Conservation (phyloP, 441 rosid genomes). For the Brassica balearica region DNA sequence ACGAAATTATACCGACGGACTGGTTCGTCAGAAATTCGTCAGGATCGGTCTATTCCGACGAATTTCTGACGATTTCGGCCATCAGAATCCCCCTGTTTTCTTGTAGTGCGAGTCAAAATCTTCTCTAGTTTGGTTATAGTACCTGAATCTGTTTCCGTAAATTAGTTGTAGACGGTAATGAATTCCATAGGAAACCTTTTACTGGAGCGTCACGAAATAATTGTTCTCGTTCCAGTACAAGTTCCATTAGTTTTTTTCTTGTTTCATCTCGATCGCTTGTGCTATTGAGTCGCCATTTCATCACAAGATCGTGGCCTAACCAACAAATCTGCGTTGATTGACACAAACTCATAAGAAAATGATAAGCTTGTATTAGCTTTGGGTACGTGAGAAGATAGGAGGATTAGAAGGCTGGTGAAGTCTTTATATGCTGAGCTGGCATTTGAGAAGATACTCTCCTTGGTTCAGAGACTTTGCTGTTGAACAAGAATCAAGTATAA, state of each 20-base stretch:
- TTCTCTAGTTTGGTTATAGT: neutral
- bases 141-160: constrained; percentile 6
- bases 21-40: too few relatives aligned
- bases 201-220: neutral
- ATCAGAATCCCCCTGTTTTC: too few relatives aligned
- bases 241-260: neutral
- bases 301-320: neutral
- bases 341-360: neutral
- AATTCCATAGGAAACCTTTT: neutral
- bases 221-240: neutral
- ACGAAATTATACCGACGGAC: too few relatives aligned
- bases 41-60: too few relatives aligned
- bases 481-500: too few relatives aligned
- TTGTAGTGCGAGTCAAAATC: neutral
- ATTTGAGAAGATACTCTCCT: too few relatives aligned
- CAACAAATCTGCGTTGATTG: neutral
- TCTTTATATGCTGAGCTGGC: too few relatives aligned
- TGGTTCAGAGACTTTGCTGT: too few relatives aligned
- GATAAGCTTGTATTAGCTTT: too few relatives aligned
- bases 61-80: too few relatives aligned
- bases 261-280: neutral
- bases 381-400: too few relatives aligned
- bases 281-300: neutral
- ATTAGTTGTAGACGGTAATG: neutral
- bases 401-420: too few relatives aligned